A percentile compares a stretch with the other conserved stretches of the same genome.
These are phyloP conservation scores for Cyclotella choctawhatcheeana DNA, from an alignment of 108 stramenopile genomes.

Conservation along the genomic window DNA sequence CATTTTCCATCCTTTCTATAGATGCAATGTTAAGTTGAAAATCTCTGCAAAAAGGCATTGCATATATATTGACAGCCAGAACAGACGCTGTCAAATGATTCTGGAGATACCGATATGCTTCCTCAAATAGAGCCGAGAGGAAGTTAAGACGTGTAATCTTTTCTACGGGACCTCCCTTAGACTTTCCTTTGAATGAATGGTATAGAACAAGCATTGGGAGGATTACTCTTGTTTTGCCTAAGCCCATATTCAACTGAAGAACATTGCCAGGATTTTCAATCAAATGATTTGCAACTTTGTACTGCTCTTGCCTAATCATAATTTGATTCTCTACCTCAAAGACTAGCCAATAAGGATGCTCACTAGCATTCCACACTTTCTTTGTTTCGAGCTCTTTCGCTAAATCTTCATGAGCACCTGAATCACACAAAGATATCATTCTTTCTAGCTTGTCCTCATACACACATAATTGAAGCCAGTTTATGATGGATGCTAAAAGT, in stretches of 20 bases:
- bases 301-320: conserved; percentile 59
- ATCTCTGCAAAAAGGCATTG: conserved; percentile 57
- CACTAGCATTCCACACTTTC: conserved; percentile 36
- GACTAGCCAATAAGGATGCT: conserved; percentile 59
- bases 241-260: conserved; percentile 66
- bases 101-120: conserved; percentile 47
- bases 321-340: conserved; percentile 60
- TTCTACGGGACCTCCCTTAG: background rate
- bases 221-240: conserved; percentile 64
- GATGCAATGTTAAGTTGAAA: conserved; percentile 28
- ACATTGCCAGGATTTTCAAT: conserved; percentile 55
- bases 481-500: conserved; percentile 8
- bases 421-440: conserved; percentile 7
- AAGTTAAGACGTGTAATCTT: conserved; percentile 52
- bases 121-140: conserved; percentile 44
- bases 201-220: conserved; percentile 57
- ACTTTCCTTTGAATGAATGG: conserved; percentile 9
- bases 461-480: conserved; percentile 55
- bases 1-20: conserved; percentile 28
- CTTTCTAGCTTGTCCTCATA: conserved; percentile 53
- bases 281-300: conserved; percentile 55
- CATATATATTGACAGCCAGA: conserved; percentile 33
- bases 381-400: conserved; percentile 29
- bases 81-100: conserved; percentile 42
- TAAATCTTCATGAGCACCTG: conserved; percentile 8